Base-by-base conservation (phyloP, 768 basidiomycete species). In the Filobasidium floriforme region DNA sequence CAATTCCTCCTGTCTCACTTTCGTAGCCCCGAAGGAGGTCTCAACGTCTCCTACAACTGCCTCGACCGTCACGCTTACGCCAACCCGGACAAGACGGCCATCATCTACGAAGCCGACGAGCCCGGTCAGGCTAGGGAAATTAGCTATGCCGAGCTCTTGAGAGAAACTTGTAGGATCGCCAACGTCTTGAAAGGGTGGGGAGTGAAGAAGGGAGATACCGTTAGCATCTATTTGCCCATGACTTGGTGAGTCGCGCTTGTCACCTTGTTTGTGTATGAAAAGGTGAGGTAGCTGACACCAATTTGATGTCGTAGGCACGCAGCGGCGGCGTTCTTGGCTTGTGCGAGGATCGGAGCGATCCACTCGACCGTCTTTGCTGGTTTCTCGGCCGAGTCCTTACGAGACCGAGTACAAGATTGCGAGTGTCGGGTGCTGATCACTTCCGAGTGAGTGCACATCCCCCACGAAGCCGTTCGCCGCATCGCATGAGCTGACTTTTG, bases 81-180 rank as follows among this genome's bases (percentile, higher is more conserved):
- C 75, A 81, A 92, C 73, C 96, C 94, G 0, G 81, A 96, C 77
- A 81, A 80, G 89, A 86, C 87, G 29, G 94, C 94, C 32, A 96
- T 98, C 80, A 92, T 98, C 79, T 99, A 93, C 81, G 94, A 99
- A 79, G 93, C 92, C 0, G 94, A 99, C 73, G 94, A 99, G 77
- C 89, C 92, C 0, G 86, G 84, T 63, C 83, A 90, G 57, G 89
- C 90, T 59, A 77, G 85, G 67, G 83, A 87, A 57, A 82, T 98
- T 77, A 82, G 87, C 26, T 99, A 89, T 77, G 83, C 84, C 19
- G 85, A 96, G 76, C 88, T 99, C 64, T 84, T 97, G 52, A 88
- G 86, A 66, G 91, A 97, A 77, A 93, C 96, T 37, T 93, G 84
- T 80, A 81, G 83, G 59, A 79, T 97, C 62, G 94, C 94, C 54